phyloP scores from a whole-genome alignment of 495 filamentous ascomycete genomes.

The Chaetomium fimeti region DNA sequence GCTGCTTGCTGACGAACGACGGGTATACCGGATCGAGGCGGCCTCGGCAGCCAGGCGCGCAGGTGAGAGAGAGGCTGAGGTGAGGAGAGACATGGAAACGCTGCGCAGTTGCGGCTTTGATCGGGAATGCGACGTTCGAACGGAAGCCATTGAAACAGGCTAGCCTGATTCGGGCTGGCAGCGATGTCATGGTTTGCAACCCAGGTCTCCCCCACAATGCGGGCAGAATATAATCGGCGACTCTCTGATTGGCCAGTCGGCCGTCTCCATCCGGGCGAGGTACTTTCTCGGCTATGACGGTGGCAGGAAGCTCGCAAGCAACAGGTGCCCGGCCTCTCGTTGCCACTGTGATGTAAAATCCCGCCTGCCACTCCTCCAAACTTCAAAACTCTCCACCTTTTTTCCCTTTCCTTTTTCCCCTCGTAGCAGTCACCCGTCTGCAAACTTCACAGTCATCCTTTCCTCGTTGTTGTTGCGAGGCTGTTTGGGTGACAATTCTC shows the following conservation, averaged over 20 bases:
- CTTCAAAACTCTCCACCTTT: conserved; percentile 37
- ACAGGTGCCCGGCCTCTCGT: conserved; percentile 24
- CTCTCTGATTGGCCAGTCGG: conserved; percentile 28
- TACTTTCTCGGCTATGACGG: conserved; percentile 41
- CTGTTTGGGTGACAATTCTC: conserved; percentile 33
- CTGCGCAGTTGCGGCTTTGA: conserved; percentile 19
- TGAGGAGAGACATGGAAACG: neutral
- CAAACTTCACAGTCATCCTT: neutral
- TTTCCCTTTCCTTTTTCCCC: conserved; percentile 28
- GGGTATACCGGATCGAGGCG: conserved; percentile 1
- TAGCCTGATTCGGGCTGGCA: conserved; percentile 23
- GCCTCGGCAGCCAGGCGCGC: neutral
- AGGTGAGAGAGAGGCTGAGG: neutral
- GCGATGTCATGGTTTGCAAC: conserved; percentile 30
- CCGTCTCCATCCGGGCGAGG: conserved; percentile 34
- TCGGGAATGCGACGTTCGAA: conserved; percentile 12
- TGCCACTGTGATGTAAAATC: conserved; percentile 38
- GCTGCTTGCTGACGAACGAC: neutral
- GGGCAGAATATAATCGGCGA: conserved; percentile 29
- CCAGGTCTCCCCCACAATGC: conserved; percentile 33
- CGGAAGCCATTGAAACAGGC: conserved; percentile 22
- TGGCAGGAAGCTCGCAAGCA: conserved; percentile 29
- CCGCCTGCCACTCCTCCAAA: conserved; percentile 32
- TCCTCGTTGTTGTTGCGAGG: conserved; percentile 29
- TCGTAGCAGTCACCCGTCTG: conserved; percentile 13